phyloP scores from a whole-genome alignment of 164 flowering plant genomes.

The Euptelea pleiosperma region DNA sequence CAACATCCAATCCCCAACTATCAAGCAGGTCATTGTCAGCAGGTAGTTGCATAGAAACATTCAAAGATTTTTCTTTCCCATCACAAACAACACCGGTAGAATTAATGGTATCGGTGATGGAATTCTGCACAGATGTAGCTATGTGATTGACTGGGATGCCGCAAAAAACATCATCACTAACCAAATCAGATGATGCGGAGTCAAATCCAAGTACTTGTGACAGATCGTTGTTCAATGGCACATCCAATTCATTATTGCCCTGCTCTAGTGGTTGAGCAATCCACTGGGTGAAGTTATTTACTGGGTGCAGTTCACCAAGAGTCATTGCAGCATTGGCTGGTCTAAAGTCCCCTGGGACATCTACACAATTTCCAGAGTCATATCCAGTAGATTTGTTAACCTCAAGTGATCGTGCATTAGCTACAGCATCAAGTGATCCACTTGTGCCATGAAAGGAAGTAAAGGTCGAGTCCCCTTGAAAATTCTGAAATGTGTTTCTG shows the following conservation, averaged over 20 bases:
- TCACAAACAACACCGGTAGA: constrained; percentile 15
- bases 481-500: constrained; percentile 14
- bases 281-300: constrained; percentile 41
- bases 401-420: constrained; percentile 10
- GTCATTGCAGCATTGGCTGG: constrained; percentile 15
- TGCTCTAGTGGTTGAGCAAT: constrained; percentile 30
- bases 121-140: constrained; percentile 32
- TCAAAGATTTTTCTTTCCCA: constrained; percentile 23
- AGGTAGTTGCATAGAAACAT: constrained; percentile 16
- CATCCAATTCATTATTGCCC: constrained; percentile 9
- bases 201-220: too few species aligned
- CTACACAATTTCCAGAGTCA: constrained; percentile 12
- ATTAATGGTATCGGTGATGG: constrained; percentile 21
- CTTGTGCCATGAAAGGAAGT: constrained; percentile 12
- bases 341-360: constrained; percentile 17
- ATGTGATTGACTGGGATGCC: constrained; percentile 22
- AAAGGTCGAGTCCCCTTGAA: constrained; percentile 18
- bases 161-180: constrained; percentile 12
- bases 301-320: constrained; percentile 12
- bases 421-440: constrained; percentile 7
- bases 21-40: constrained; percentile 33
- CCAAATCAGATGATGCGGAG: too few species aligned
- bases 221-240: constrained; percentile 17
- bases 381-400: constrained; percentile 7
- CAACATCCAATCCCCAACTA: constrained; percentile 30